Evolutionary conservation across 495 filamentous ascomycete species (phyloP).

Genomic region (Parathielavia hyrcaniae): DNA sequence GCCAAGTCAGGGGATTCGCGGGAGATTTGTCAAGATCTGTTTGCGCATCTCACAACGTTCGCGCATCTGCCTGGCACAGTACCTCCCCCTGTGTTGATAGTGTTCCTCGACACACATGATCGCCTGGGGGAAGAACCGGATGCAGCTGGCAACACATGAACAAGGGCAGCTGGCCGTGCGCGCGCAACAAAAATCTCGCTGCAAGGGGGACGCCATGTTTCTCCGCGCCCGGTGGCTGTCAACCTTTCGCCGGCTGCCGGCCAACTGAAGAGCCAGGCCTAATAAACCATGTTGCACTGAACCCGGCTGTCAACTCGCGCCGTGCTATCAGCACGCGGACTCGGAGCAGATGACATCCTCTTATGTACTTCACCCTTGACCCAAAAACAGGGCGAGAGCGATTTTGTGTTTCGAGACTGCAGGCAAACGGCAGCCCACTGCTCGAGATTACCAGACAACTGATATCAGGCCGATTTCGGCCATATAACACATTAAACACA

Average conservation of each 20-base stretch:
- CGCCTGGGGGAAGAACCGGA: neutral
- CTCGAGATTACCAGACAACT: constrained; percentile 23
- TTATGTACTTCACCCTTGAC: too few species aligned
- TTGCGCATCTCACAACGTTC: constrained; percentile 17
- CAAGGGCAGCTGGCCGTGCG: constrained; percentile 8
- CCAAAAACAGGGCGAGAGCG: too few species aligned
- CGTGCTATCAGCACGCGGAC: constrained; percentile 21
- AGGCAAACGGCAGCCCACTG: neutral
- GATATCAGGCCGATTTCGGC: constrained; percentile 12
- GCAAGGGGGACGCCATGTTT: constrained; percentile 16
- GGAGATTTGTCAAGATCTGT: constrained; percentile 30
- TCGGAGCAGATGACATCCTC: too few species aligned
- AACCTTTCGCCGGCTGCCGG: neutral
- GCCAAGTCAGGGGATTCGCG: constrained; percentile 33
- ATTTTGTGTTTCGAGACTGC: too few species aligned
- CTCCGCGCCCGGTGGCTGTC: neutral
- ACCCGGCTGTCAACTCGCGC: constrained; percentile 18
- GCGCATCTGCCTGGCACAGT: constrained; percentile 12
- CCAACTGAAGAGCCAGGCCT: neutral
- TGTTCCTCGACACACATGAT: constrained; percentile 6
- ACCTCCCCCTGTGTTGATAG: neutral
- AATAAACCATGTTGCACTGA: constrained; percentile 6
- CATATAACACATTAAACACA: constrained; percentile 20
- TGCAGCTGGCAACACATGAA: neutral
- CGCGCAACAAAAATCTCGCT: neutral